Evolutionary conservation across 495 filamentous ascomycete genomes (phyloP).

Genomic region (Parathielavia appendiculata): DNA sequence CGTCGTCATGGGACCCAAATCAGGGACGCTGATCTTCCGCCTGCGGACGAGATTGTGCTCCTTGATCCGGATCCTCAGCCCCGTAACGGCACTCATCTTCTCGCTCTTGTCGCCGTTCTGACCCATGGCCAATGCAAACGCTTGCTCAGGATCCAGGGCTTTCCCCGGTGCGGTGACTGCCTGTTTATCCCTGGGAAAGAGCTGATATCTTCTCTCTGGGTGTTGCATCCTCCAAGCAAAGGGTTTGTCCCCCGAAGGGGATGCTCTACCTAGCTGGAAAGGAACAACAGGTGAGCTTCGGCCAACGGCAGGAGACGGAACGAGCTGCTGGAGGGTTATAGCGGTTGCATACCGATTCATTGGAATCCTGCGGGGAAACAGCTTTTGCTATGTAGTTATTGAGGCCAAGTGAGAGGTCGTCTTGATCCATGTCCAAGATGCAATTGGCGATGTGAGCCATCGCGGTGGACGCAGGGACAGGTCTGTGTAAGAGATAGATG

Average conservation of each 20-base stretch:
- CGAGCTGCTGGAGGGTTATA: constrained; percentile 13
- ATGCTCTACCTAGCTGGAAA: constrained; percentile 33
- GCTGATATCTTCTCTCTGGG: constrained; percentile 48
- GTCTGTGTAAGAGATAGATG: constrained; percentile 32
- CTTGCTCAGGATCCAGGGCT: constrained; percentile 48
- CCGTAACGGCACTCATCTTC: constrained; percentile 36
- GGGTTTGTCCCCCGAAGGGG: constrained; percentile 38
- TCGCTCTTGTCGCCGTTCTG: constrained; percentile 41
- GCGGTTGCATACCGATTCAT: constrained; percentile 44
- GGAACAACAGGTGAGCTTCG: constrained; percentile 28
- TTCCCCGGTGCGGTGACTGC: constrained; percentile 34
- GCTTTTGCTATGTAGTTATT: constrained; percentile 46
- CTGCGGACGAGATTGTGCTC: constrained; percentile 50
- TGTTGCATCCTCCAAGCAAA: constrained; percentile 52
- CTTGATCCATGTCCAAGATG: constrained; percentile 37
- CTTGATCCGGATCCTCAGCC: constrained; percentile 46
- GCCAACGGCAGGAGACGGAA: constrained; percentile 16
- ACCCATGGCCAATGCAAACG: constrained; percentile 43
- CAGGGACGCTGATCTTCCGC: constrained; percentile 59
- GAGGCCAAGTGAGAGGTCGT: constrained; percentile 34
- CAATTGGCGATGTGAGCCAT: constrained; percentile 50
- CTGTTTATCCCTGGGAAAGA: constrained; percentile 48
- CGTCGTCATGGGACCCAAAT: constrained; percentile 61
- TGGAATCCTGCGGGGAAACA: constrained; percentile 38
- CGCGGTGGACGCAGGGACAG: constrained; percentile 25